Percentiles rank a stretch among this genome's conserved stretches.
These are phyloP conservation scores for Aspergillus ruber DNA, from an alignment of 2,329 filamentous ascomycete genomes.

Conservation along the genomic window DNA sequence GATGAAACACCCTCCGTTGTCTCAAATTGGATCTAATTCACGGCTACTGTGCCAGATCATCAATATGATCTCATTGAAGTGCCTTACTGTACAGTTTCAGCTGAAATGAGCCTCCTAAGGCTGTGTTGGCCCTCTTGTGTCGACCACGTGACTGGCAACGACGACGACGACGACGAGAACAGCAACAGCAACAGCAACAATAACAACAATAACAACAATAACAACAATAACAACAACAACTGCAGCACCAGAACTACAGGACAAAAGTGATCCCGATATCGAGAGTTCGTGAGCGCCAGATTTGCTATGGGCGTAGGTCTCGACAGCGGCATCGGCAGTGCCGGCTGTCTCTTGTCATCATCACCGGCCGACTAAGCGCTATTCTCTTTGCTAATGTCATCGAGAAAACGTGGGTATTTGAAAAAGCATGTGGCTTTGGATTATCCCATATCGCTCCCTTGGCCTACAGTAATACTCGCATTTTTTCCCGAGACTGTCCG, in stretches of 20 bases:
- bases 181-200: too few species aligned
- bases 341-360: background rate
- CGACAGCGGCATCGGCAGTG: background rate
- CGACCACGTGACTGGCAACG: background rate
- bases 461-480: background rate
- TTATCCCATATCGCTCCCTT: background rate
- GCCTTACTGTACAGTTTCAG: background rate
- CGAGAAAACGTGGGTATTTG: background rate
- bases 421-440: too few species aligned
- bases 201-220: background rate
- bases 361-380: background rate
- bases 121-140: background rate
- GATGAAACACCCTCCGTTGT: constrained; percentile 6
- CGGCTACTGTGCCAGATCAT: constrained; percentile 16
- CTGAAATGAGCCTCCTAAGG: background rate
- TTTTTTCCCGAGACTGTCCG: background rate
- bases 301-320: background rate
- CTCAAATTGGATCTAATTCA: constrained; percentile 10
- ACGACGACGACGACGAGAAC: background rate
- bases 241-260: background rate
- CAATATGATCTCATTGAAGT: constrained; percentile 7
- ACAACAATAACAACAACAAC: background rate
- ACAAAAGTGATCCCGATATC: background rate
- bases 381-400: background rate
- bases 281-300: background rate